Base-by-base conservation (phyloP, 345 rosid genomes). In the Trapa bicornis region DNA sequence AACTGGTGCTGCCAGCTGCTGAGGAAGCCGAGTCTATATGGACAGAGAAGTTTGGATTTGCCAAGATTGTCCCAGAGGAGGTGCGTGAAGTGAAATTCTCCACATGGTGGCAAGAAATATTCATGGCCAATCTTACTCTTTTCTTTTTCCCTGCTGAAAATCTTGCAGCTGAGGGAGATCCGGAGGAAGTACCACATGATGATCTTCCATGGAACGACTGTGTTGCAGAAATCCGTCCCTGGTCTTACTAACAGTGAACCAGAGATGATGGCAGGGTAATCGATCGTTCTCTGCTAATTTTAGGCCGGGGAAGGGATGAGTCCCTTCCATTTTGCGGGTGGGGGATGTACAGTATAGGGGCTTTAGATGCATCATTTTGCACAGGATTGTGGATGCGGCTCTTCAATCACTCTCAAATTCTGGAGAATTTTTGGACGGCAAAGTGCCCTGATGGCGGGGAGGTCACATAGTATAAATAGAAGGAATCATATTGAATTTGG, bases 11-110 rank as follows among this genome's bases (percentile, higher is more conserved):
- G 70, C 99, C 97, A 13, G 94, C 97, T 15, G 96, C 97, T 22
- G 90, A 82, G 64, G 95, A 87, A 82, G 97, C 91, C 0, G 87
- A 83, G 74, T 84, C 96, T n/a, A 87, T 94, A 61, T 94, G 96
- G 97, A 91, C 84, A 2, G 83, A 81, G 65, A 89, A 86, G 75
- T 94, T 94, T 57, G 89, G 96, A 13, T 94, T 94, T 74, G 65
- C 65, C 75, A 80, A 75, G 74, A 77, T 91, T 78, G 71, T 73
- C 0, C 74, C 75, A 0, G 91, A 87, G 12, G 95, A 87, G 91
- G 99, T 94, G 36, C 0, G 53, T 13, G 16, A 10, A 29, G 35
- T 32, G 2, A 10, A 58, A 58, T 70, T 15, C 63, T 52, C 56
- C 32, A 39, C 17, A 32, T 35, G 12, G 14, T 35, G 12, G 14